Conservation (phyloP, 2,329 filamentous ascomycete genomes). For the Ambrosiella xylebori region DNA sequence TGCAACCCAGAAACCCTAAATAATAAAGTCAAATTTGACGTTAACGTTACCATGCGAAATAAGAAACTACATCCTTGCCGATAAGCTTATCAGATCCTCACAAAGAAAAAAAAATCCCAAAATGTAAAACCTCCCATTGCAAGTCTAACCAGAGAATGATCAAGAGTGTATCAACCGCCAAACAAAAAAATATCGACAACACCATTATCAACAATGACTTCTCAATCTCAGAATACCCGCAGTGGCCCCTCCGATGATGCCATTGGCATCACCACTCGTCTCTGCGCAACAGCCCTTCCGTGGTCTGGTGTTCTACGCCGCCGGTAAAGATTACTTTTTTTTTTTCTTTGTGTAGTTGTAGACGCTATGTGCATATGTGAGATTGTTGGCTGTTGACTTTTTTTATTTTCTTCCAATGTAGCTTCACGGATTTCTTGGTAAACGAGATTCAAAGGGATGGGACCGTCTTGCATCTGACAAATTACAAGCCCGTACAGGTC, state of each 20-base stretch:
- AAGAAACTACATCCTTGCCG: background rate
- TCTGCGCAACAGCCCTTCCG: conserved; percentile 21
- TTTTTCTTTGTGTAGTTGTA: background rate
- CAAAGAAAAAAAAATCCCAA: background rate
- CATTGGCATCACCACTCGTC: conserved; percentile 25
- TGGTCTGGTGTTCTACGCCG: conserved; percentile 21
- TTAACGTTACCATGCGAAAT: background rate
- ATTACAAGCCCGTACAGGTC: conserved; percentile 9
- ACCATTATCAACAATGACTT: background rate
- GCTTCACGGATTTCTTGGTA: conserved; percentile 84
- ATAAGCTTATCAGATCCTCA: background rate
- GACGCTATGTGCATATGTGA: background rate
- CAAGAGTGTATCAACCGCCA: no score
- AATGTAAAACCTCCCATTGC: background rate
- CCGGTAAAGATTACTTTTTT: conserved; percentile 6
- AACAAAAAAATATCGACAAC: no score
- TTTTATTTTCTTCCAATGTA: conserved; percentile 16
- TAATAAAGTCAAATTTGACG: background rate
- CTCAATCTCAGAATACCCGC: conserved; percentile 4
- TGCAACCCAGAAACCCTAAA: background rate
- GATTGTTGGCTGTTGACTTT: background rate
- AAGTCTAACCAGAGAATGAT: background rate
- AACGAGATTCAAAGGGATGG: conserved; percentile 72
- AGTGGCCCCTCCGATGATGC: conserved; percentile 20
- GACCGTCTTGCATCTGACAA: conserved; percentile 52